Percentiles rank a stretch among this genome's conserved stretches.
Conservation (phyloP, 495 filamentous ascomycete genomes). For the Penicillium waksmanii region DNA sequence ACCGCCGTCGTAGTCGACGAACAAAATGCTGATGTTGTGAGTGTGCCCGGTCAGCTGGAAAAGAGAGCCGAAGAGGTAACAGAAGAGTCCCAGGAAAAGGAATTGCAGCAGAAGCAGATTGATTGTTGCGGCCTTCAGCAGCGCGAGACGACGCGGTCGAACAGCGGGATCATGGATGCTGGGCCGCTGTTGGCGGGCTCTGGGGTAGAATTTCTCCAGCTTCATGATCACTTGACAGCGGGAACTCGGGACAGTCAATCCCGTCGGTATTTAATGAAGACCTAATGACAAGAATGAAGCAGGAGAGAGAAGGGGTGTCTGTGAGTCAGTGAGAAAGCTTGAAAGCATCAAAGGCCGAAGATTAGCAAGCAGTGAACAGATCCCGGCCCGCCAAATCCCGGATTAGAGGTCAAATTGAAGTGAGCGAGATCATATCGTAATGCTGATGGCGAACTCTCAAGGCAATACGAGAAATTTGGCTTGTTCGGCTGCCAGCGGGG, state of each 20-base stretch:
- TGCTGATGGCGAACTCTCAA: too few species aligned
- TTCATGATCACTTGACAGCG: neutral
- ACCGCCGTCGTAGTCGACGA: slow-evolving; percentile 57
- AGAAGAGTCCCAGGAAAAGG: slow-evolving; percentile 50
- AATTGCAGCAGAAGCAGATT: slow-evolving; percentile 30
- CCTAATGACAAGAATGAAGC: too few species aligned
- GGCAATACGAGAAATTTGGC: neutral
- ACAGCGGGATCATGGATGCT: slow-evolving; percentile 30
- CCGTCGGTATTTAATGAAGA: too few species aligned
- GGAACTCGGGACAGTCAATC: neutral
- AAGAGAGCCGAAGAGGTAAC: slow-evolving; percentile 51
- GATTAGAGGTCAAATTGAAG: neutral
- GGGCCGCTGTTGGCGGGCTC: slow-evolving; percentile 24
- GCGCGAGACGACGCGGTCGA: slow-evolving; percentile 23
- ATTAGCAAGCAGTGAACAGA: neutral
- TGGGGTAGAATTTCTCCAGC: slow-evolving; percentile 25
- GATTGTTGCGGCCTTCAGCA: slow-evolving; percentile 24
- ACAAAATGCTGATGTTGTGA: slow-evolving; percentile 49
- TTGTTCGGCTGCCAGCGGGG: neutral
- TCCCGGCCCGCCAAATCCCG: slow-evolving; percentile 1
- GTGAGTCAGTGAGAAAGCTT: neutral
- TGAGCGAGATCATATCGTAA: neutral
- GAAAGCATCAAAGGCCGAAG: neutral
- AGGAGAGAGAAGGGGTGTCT: too few species aligned
- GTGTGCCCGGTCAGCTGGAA: slow-evolving; percentile 42